These are phyloP conservation scores for Ilyonectria sp. DNA, from an alignment of 2,329 filamentous ascomycete species.

Conservation along the genomic window DNA sequence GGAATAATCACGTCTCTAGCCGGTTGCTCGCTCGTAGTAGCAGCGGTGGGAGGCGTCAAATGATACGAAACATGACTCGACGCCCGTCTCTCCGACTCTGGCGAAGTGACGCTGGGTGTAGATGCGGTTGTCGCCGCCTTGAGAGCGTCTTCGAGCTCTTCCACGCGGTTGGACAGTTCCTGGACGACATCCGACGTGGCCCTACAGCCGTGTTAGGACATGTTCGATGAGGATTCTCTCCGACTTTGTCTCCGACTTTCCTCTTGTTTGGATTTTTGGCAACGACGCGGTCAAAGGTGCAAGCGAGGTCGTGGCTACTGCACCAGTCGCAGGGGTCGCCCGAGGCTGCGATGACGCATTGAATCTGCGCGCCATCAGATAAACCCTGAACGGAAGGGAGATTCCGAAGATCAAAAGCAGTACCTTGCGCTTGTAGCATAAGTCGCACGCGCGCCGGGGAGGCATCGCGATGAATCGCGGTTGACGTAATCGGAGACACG, in stretches of 20 bases:
- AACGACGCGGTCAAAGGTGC: constrained; percentile 43
- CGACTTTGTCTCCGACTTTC: constrained; percentile 15
- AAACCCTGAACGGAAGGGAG: neutral
- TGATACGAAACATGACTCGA: constrained; percentile 13
- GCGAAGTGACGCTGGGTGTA: constrained; percentile 28
- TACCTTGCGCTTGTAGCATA: constrained; percentile 43
- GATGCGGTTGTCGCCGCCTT: constrained; percentile 15
- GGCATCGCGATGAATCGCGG: constrained; percentile 29
- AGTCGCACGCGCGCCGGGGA: constrained; percentile 39
- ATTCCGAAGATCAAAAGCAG: neutral
- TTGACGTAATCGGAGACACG: constrained; percentile 38
- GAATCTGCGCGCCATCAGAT: constrained; percentile 34
- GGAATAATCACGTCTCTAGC: neutral
- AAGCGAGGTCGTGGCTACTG: constrained; percentile 37
- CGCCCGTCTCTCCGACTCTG: constrained; percentile 18
- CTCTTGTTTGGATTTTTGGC: constrained; percentile 40
- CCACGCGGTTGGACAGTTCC: constrained; percentile 40
- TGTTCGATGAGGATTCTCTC: neutral
- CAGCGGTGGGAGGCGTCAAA: neutral
- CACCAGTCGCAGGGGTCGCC: constrained; percentile 43
- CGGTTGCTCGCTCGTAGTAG: neutral
- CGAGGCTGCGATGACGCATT: constrained; percentile 39
- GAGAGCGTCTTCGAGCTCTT: constrained; percentile 39
- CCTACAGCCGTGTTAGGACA: constrained; percentile 12
- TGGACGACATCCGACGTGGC: constrained; percentile 40